phyloP scores from a whole-genome alignment of 352 stramenopile genomes.

The Pythium rhizo-oryzae region DNA sequence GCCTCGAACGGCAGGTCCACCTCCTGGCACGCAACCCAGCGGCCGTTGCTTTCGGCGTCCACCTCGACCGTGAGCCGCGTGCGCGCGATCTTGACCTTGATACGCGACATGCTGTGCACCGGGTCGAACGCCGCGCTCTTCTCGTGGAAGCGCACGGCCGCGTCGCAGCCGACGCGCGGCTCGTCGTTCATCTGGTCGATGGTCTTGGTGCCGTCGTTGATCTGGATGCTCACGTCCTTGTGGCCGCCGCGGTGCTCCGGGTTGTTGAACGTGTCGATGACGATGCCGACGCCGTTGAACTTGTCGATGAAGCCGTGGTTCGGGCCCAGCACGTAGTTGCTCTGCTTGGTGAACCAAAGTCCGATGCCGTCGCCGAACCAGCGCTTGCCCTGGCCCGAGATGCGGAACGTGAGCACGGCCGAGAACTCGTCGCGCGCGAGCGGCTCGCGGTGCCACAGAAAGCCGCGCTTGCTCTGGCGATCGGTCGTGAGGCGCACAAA shows the following conservation, averaged over 20 bases:
- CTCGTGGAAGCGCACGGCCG: constrained; percentile 78
- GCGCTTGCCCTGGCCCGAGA: constrained; percentile 77
- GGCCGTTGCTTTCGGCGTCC: constrained; percentile 53
- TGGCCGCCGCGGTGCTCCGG: constrained; percentile 80
- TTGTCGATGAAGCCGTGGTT: constrained; percentile 83
- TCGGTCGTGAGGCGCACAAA: constrained; percentile 90
- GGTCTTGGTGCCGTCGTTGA: constrained; percentile 81
- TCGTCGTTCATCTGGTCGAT: constrained; percentile 71
- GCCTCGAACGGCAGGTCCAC: constrained; percentile 58
- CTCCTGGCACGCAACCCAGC: constrained; percentile 71
- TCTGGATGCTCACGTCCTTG: constrained; percentile 82
- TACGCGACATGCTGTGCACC: constrained; percentile 76
- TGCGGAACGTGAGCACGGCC: constrained; percentile 78
- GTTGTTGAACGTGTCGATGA: constrained; percentile 89
- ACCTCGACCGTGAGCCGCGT: constrained; percentile 67
- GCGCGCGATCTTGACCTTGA: constrained; percentile 79
- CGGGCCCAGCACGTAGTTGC: constrained; percentile 51
- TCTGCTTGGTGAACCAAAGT: constrained; percentile 77
- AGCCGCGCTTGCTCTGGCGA: constrained; percentile 83
- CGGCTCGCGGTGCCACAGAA: constrained; percentile 71
- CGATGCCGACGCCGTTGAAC: constrained; percentile 75
- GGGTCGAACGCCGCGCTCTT: constrained; percentile 77
- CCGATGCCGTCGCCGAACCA: constrained; percentile 89
- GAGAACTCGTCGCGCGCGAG: constrained; percentile 62
- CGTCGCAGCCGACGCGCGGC: constrained; percentile 72